A percentile compares a stretch with the other conserved stretches of the same genome.
Evolutionary conservation across 129 eudicot species (phyloP).

Genomic region (Artemisia annua): DNA sequence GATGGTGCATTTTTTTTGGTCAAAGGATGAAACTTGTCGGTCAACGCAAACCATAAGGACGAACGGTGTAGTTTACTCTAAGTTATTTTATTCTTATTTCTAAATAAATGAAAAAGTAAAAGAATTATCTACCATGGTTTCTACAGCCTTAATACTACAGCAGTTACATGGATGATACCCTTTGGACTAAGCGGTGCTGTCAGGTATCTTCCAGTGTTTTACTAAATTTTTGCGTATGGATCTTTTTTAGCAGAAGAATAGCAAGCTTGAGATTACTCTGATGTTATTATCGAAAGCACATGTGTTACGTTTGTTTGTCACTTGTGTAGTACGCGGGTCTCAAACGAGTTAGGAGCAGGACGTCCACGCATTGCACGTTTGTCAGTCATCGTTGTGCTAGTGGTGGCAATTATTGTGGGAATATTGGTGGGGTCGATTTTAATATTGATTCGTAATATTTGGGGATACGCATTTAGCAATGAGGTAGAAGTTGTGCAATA

Average conservation of each 20-base stretch:
- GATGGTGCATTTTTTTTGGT: too few species aligned
- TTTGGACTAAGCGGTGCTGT: conserved; percentile 76
- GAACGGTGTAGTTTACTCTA: too few species aligned
- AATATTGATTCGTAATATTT: conserved; percentile 50
- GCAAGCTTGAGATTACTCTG: too few species aligned
- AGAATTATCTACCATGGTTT: neutral
- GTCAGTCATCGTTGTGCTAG: conserved; percentile 56
- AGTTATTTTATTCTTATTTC: neutral
- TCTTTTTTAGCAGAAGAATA: neutral
- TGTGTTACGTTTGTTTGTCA: neutral
- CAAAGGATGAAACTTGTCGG: too few species aligned
- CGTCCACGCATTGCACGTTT: conserved; percentile 64
- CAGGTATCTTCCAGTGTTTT: conserved; percentile 45
- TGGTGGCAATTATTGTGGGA: conserved; percentile 47
- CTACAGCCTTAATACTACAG: conserved; percentile 63
- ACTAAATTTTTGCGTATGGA: neutral
- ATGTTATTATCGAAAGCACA: neutral
- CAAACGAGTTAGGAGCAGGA: conserved; percentile 92
- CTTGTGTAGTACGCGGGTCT: conserved; percentile 63
- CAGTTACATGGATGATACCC: conserved; percentile 77
- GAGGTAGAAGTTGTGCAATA: conserved; percentile 73
- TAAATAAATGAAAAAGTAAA: neutral
- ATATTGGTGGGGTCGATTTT: conserved; percentile 49
- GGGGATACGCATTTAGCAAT: conserved; percentile 81
- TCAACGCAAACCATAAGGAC: too few species aligned